Evolutionary conservation across 2,329 filamentous ascomycete species (phyloP), one percentile per base, ranked within the genome.

Genomic region (Xylariomycetidae sp.): DNA sequence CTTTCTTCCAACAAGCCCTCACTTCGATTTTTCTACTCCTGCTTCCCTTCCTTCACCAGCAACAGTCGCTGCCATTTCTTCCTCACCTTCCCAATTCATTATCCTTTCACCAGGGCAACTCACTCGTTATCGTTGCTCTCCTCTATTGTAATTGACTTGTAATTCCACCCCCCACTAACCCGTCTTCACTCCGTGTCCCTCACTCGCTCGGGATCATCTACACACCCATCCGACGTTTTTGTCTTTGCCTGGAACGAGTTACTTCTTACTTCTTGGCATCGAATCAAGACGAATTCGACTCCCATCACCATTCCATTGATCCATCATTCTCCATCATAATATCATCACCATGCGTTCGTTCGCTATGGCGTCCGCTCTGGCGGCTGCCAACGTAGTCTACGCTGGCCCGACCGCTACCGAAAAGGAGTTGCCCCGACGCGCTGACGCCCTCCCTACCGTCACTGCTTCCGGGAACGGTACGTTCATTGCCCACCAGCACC

Each of bases 381-480:
- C 68, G 45, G 65, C 66, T 48, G 50, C 66, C 40, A 56, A 54
- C 38, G 39, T 63, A 41, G 71, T 63, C 41, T 53, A 56, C 16
- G 72, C 72, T 34, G 61, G 60, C 9, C 74, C 76, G 31, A 76
- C 74, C 18, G 58, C 56, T 27, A 74, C 69, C 7, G 56, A 63
- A 39, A 64, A 63, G 34, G 56, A 70, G 42, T 58, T 67, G 14
- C 69, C 70, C 6, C 59, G 56, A 53, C 74, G 74, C 57, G 67
- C 74, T 33, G 66, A 65, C 41, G 58, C 59, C 31, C 46, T 75
- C 16, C 67, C 74, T 13, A 56, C 64, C 11, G 67, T 79, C 43
- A 69, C 68, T 1, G 70, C 62, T 31, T 74, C 70, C 14, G 74
- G 74, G 46, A 79, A 77, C 61, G 74, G 74, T 77, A 61, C 47